A percentile compares a stretch with the other conserved stretches of the same genome.
Conservation (phyloP, 2,329 filamentous ascomycete species). For the Exophiala sideris region DNA sequence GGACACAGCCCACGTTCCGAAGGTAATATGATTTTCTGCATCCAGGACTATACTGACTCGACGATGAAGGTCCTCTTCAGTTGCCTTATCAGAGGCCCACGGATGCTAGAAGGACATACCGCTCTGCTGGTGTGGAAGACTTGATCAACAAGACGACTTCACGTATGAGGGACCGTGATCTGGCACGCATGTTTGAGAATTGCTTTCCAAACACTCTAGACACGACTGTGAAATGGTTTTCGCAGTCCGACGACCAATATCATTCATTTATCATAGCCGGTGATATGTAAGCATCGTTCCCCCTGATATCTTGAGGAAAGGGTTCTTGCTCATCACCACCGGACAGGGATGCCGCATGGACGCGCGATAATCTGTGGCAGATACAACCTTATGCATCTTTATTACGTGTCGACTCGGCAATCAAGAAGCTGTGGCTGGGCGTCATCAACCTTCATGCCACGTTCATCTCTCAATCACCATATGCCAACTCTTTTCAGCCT, state of each 20-base stretch:
- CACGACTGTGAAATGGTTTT: constrained; percentile 84
- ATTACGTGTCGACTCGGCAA: constrained; percentile 72
- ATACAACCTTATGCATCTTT: constrained; percentile 82
- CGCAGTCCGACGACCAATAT: constrained; percentile 58
- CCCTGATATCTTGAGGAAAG: background rate
- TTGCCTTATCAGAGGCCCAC: constrained; percentile 4
- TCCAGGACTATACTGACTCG: background rate
- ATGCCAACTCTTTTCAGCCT: constrained; percentile 98
- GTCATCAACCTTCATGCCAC: constrained; percentile 95
- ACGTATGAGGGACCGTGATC: constrained; percentile 78
- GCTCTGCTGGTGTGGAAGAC: constrained; percentile 4
- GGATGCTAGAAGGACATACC: background rate
- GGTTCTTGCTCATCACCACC: background rate
- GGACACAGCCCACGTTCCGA: background rate
- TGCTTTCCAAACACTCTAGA: constrained; percentile 89
- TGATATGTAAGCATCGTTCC: constrained; percentile 57
- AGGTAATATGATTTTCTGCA: background rate
- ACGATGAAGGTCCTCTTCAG: background rate
- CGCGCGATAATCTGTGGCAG: constrained; percentile 88
- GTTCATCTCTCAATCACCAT: constrained; percentile 88
- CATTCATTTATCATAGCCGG: constrained; percentile 93
- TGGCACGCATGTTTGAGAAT: constrained; percentile 91
- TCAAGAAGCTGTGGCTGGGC: constrained; percentile 78
- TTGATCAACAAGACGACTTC: background rate
- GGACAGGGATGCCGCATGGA: constrained; percentile 50